Percentiles rank a stretch among this genome's conserved stretches.
These are phyloP conservation scores for Metschnikowia matae DNA, from an alignment of 805 yeast genomes.

Conservation along the genomic window DNA sequence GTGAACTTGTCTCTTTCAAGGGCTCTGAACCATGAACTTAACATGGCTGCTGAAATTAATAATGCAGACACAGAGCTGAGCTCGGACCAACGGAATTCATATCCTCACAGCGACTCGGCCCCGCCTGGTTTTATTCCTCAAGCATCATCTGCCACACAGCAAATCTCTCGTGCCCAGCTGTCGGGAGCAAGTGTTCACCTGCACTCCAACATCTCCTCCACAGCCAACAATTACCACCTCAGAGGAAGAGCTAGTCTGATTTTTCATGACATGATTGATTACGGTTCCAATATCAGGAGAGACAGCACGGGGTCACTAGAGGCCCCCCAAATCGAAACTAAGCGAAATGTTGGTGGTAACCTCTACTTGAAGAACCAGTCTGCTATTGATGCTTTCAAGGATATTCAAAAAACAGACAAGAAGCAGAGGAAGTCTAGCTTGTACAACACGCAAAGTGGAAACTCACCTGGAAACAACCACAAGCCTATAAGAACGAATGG, in stretches of 20 bases:
- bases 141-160: neutral
- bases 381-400: constrained; percentile 41
- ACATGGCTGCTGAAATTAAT: constrained; percentile 15
- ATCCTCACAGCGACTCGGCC: neutral
- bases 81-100: neutral
- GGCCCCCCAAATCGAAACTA: constrained; percentile 44
- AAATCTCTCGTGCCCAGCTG: neutral
- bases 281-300: constrained; percentile 19
- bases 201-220: neutral
- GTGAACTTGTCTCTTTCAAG: constrained; percentile 36
- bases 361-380: constrained; percentile 40
- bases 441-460: constrained; percentile 11
- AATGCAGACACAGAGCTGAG: constrained; percentile 2
- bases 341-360: constrained; percentile 44
- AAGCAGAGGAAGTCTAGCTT: constrained; percentile 29
- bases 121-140: neutral
- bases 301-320: constrained; percentile 25
- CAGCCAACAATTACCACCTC: neutral
- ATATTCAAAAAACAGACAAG: constrained; percentile 39
- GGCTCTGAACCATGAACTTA: constrained; percentile 33
- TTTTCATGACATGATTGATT: constrained; percentile 33
- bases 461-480: constrained; percentile 6
- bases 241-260: constrained; percentile 3
- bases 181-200: neutral
- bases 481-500: constrained; percentile 6